Conservation (phyloP, 2,329 filamentous ascomycete species). For the Tolypocladium tundrense region DNA sequence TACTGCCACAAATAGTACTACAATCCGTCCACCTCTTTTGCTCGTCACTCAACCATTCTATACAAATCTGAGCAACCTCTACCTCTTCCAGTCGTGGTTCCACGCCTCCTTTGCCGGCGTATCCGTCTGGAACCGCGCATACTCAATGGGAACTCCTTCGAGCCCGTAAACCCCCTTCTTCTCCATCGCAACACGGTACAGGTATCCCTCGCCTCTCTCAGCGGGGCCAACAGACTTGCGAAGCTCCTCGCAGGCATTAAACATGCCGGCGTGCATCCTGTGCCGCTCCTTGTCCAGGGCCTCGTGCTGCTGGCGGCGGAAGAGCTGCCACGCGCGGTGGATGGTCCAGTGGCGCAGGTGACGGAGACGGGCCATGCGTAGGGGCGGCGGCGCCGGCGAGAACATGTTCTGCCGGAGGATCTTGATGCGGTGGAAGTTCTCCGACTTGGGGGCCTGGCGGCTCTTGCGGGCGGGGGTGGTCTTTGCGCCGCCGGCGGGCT, state of each 20-base stretch:
- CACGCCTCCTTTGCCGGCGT: slow-evolving; percentile 70
- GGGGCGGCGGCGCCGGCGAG: slow-evolving; percentile 49
- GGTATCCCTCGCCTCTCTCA: slow-evolving; percentile 50
- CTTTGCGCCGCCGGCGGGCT: slow-evolving; percentile 11
- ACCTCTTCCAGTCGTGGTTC: slow-evolving; percentile 85
- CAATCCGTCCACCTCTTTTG: not conserved
- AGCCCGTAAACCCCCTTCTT: slow-evolving; percentile 75
- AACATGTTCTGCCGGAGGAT: slow-evolving; percentile 38
- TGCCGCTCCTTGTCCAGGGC: slow-evolving; percentile 61
- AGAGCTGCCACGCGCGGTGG: slow-evolving; percentile 87
- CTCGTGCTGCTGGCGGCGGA: slow-evolving; percentile 57
- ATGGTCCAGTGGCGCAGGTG: slow-evolving; percentile 97
- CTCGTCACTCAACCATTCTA: not conserved
- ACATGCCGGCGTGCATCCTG: slow-evolving; percentile 74
- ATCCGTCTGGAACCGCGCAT: slow-evolving; percentile 76
- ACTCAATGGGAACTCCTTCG: slow-evolving; percentile 79
- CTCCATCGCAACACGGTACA: slow-evolving; percentile 83
- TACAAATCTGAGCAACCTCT: slow-evolving; percentile 5
- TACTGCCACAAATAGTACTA: slow-evolving; percentile 1
- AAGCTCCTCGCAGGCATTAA: slow-evolving; percentile 75
- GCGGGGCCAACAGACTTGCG: slow-evolving; percentile 48
- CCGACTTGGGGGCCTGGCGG: slow-evolving; percentile 20
- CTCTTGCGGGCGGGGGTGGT: slow-evolving; percentile 15
- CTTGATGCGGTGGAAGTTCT: slow-evolving; percentile 30
- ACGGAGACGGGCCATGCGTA: slow-evolving; percentile 81